Conservation (phyloP, 2,329 filamentous ascomycete genomes). For the Helotiales sp. region DNA sequence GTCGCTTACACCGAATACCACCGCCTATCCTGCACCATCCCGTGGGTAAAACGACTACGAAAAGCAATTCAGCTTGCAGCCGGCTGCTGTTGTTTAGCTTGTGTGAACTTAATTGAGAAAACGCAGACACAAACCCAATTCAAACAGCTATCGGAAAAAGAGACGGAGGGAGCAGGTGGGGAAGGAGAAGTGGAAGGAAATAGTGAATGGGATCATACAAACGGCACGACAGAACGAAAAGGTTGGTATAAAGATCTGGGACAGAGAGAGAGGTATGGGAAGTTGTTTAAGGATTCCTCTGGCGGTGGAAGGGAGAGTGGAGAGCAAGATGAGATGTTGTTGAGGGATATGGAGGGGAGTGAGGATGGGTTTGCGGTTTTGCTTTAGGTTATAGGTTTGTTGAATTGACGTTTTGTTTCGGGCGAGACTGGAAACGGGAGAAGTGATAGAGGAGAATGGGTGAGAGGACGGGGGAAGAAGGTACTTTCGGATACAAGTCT, state of each 20-base stretch:
- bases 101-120: neutral
- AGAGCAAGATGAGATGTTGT: neutral
- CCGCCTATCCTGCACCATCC: neutral
- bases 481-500: too few species aligned
- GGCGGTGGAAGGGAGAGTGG: too few species aligned
- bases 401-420: too few species aligned
- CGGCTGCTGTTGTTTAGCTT: neutral
- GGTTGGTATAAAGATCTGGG: neutral
- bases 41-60: neutral
- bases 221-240: neutral
- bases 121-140: neutral
- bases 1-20: slow-evolving; percentile 6
- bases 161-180: neutral
- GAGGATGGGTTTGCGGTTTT: neutral
- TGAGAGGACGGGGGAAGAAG: too few species aligned
- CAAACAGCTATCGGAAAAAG: neutral
- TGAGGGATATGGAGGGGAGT: neutral
- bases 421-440: too few species aligned
- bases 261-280: slow-evolving; percentile 2
- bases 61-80: neutral
- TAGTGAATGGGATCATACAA: too few species aligned
- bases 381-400: neutral
- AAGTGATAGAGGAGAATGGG: too few species aligned
- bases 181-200: neutral
- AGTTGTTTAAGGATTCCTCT: neutral